These are phyloP conservation scores for Globisporangium mamillatum DNA, from an alignment of 352 stramenopile species.

Conservation along the genomic window DNA sequence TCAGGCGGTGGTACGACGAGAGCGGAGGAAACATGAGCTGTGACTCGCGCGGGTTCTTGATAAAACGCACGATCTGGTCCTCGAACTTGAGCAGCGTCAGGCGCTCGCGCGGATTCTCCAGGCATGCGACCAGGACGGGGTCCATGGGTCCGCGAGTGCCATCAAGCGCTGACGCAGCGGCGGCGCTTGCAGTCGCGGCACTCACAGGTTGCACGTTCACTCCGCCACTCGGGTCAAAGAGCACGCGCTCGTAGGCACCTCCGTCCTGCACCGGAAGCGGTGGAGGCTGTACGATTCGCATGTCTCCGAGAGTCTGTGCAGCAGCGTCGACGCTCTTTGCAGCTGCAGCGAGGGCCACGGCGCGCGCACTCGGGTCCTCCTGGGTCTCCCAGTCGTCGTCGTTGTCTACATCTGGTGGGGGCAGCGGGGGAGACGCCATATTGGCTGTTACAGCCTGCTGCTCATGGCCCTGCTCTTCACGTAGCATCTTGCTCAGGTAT, in stretches of 20 bases:
- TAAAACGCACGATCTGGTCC: constrained; percentile 84
- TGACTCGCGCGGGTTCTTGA: constrained; percentile 54
- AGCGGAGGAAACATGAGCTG: constrained; percentile 80
- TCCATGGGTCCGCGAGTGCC: constrained; percentile 54
- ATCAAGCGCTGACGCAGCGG: constrained; percentile 19
- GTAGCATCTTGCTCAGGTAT: background rate
- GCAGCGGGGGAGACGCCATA: background rate
- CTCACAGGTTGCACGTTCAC: constrained; percentile 40
- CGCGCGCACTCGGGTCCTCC: constrained; percentile 17
- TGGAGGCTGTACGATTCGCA: constrained; percentile 40
- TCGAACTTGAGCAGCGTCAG: constrained; percentile 85
- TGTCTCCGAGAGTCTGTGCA: constrained; percentile 26
- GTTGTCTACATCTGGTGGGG: background rate
- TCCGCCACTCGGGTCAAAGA: constrained; percentile 24
- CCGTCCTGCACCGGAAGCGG: constrained; percentile 37
- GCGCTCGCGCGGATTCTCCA: constrained; percentile 80
- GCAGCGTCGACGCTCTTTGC: constrained; percentile 18
- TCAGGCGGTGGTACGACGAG: constrained; percentile 86
- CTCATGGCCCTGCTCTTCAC: background rate
- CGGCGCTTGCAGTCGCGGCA: constrained; percentile 53
- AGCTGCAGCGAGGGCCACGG: constrained; percentile 13
- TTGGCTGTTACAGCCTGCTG: background rate
- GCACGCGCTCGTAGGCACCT: constrained; percentile 39
- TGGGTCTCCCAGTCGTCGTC: constrained; percentile 47
- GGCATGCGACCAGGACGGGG: constrained; percentile 67